Evolutionary conservation across 2,329 filamentous ascomycete genomes (phyloP).

Genomic region (Tolypocladium capitatum): DNA sequence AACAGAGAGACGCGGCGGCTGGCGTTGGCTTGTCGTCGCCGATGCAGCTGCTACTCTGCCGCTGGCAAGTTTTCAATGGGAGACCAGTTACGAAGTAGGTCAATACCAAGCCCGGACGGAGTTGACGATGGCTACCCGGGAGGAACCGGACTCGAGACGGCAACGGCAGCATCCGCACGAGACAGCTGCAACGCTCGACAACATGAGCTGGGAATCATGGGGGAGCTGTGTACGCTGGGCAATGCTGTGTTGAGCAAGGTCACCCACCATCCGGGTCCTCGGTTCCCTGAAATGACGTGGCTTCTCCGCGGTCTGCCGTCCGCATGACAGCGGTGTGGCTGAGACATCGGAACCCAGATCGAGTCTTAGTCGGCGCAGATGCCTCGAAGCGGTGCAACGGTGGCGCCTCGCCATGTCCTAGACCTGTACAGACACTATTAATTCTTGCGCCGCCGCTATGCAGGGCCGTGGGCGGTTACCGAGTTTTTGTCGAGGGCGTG

Average conservation of each 20-base stretch:
- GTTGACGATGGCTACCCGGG: too few relatives aligned
- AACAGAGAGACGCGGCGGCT: neutral
- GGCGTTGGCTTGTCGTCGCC: conserved; percentile 1
- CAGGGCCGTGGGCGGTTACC: neutral
- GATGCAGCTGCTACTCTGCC: neutral
- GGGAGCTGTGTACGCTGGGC: too few relatives aligned
- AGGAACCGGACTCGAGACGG: neutral
- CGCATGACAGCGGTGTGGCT: neutral
- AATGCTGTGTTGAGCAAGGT: too few relatives aligned
- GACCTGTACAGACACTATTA: neutral
- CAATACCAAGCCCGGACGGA: too few relatives aligned
- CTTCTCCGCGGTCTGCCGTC: too few relatives aligned
- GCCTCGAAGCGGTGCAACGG: neutral
- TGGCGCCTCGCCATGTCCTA: neutral
- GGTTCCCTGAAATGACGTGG: too few relatives aligned
- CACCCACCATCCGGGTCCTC: too few relatives aligned
- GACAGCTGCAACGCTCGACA: neutral
- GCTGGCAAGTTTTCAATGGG: too few relatives aligned
- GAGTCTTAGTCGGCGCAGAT: neutral
- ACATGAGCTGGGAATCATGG: too few relatives aligned
- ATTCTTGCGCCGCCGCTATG: neutral
- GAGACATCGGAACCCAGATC: neutral
- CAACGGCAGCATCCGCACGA: neutral
- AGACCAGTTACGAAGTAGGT: too few relatives aligned
- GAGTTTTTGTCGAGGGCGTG: too few relatives aligned